phyloP scores from a whole-genome alignment of 257 asterid species.

The Misopates orontium region DNA sequence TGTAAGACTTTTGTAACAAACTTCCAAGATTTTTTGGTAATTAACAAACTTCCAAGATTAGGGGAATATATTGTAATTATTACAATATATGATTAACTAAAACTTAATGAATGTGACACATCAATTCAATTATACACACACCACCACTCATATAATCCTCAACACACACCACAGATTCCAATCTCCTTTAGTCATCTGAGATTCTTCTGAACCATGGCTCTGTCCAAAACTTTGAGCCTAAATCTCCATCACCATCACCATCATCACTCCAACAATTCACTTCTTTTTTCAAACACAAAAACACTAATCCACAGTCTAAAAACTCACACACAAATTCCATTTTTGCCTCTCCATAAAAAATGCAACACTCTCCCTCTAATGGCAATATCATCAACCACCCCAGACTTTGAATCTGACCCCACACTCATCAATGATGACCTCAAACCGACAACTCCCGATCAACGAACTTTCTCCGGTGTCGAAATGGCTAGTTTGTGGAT shows the following conservation, averaged over 20 bases:
- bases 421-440: constrained; percentile 78
- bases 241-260: constrained; percentile 47
- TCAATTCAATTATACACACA: too few species aligned
- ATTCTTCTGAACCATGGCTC: constrained; percentile 35
- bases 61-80: too few species aligned
- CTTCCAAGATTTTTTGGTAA: too few species aligned
- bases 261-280: constrained; percentile 5
- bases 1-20: too few species aligned
- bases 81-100: too few species aligned
- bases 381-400: constrained; percentile 29
- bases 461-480: constrained; percentile 60
- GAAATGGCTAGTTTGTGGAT: constrained; percentile 90
- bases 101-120: too few species aligned
- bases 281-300: constrained; percentile 32
- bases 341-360: constrained; percentile 1
- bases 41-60: too few species aligned
- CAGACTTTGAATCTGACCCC: constrained; percentile 45
- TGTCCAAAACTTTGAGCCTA: constrained; percentile 47
- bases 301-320: too few species aligned
- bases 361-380: constrained; percentile 21
- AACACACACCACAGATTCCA: too few species aligned
- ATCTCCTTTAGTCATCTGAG: too few species aligned
- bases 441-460: constrained; percentile 52
- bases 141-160: too few species aligned
- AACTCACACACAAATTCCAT: constrained; percentile 14